Evolutionary conservation across 176 grass and related monocot genomes (phyloP).

Genomic region (Pontederia crassipes): DNA sequence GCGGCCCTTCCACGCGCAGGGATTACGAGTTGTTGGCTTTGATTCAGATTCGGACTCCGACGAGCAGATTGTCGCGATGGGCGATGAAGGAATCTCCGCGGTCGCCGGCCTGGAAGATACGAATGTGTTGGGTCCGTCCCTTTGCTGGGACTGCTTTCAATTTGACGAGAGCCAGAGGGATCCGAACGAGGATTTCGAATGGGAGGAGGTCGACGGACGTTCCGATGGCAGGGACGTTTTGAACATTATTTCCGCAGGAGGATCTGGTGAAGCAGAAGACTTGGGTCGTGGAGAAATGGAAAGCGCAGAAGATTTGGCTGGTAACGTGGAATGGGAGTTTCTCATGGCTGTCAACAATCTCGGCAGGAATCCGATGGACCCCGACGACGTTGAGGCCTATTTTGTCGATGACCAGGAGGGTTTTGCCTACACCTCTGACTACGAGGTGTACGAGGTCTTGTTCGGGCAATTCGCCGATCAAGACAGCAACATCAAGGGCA

Average conservation of each 20-base stretch:
- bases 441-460: conserved; percentile 37
- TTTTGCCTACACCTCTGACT: conserved; percentile 12
- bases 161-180: not conserved
- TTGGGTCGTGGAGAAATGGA: no score
- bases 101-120: not conserved
- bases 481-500: conserved; percentile 41
- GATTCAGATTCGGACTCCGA: conserved; percentile 16
- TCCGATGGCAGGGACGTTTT: not conserved
- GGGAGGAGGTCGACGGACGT: conserved; percentile 7
- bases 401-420: conserved; percentile 36
- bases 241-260: not conserved
- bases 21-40: not conserved
- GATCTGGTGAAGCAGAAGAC: no score
- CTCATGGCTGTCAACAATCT: conserved; percentile 55
- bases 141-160: conserved; percentile 14
- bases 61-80: conserved; percentile 19
- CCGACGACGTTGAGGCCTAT: conserved; percentile 36
- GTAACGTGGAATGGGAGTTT: conserved; percentile 44
- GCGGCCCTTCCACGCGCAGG: not conserved
- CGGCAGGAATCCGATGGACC: conserved; percentile 23
- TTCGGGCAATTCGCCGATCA: conserved; percentile 53
- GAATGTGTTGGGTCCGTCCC: not conserved
- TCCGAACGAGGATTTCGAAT: conserved; percentile 7
- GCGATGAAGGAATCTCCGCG: not conserved
- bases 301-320: not conserved